Conservation (phyloP, 805 yeast species). For the Barnettozyma sucrosica region DNA sequence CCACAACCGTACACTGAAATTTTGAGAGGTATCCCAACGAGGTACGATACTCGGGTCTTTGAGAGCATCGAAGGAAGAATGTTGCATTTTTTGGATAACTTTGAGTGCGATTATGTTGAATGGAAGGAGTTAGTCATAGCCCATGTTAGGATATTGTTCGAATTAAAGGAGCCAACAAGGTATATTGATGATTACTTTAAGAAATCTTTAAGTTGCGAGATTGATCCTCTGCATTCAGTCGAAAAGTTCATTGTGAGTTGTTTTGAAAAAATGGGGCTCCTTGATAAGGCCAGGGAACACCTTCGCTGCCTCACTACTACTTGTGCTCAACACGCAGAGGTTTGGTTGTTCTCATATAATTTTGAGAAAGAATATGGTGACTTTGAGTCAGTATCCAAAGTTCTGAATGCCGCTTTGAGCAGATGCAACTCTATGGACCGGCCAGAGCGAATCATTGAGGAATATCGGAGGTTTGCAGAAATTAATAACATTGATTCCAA, state of each 20-base stretch:
- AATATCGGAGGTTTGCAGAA: conserved; percentile 34
- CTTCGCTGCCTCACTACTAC: conserved; percentile 24
- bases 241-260: conserved; percentile 37
- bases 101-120: conserved; percentile 20
- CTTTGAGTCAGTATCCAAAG: conserved; percentile 18
- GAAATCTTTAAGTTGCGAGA: conserved; percentile 4
- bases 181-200: neutral
- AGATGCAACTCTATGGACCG: conserved; percentile 34
- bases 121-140: conserved; percentile 33
- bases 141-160: neutral
- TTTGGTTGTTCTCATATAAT: conserved; percentile 41
- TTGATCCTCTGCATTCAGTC: conserved; percentile 37
- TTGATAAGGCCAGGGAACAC: conserved; percentile 26
- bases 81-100: neutral
- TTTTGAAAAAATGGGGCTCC: conserved; percentile 27
- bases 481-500: conserved; percentile 30
- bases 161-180: neutral
- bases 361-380: conserved; percentile 34
- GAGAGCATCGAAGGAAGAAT: neutral
- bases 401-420: conserved; percentile 31
- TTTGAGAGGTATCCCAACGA: conserved; percentile 6
- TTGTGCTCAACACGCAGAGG: conserved; percentile 34
- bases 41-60: neutral
- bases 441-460: conserved; percentile 46
- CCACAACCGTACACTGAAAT: conserved; percentile 13